A percentile compares a stretch with the other conserved stretches of the same genome.
phyloP scores from a whole-genome alignment of 2,329 filamentous ascomycete genomes.

The Diaporthe sp. region DNA sequence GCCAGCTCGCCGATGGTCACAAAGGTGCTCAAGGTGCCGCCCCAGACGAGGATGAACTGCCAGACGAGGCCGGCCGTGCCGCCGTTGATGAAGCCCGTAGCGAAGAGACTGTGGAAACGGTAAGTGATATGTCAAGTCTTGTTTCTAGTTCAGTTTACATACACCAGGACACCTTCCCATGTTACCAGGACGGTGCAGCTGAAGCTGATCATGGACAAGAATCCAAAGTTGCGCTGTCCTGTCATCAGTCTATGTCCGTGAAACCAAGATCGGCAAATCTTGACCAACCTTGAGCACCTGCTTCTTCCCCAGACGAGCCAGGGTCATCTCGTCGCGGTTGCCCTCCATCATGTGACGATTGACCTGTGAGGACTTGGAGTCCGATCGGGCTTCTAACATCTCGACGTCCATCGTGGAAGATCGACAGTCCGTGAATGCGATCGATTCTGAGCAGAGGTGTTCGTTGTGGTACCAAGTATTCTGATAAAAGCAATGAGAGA shows the following conservation, averaged over 20 bases:
- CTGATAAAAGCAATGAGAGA: background rate
- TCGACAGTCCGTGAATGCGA: background rate
- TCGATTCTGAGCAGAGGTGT: background rate
- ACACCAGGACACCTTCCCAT: conserved; percentile 42
- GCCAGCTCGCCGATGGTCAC: conserved; percentile 65
- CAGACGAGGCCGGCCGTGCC: conserved; percentile 62
- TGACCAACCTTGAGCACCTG: conserved; percentile 21
- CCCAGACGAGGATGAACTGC: conserved; percentile 56
- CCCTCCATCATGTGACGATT: background rate
- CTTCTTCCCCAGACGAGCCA: conserved; percentile 23
- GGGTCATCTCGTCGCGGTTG: background rate
- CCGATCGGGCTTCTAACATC: background rate
- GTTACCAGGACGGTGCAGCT: conserved; percentile 27
- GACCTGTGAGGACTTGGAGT: background rate
- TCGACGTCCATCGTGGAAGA: background rate
- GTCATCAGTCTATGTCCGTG: background rate
- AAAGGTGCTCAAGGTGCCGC: conserved; percentile 56
- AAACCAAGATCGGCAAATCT: fast-evolving
- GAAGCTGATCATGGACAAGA: conserved; percentile 17
- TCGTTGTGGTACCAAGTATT: background rate
- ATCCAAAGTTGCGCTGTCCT: conserved; percentile 24
- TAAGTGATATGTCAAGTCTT: background rate
- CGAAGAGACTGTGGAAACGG: background rate
- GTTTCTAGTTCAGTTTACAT: background rate
- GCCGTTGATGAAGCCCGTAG: conserved; percentile 55